A percentile compares a stretch with the other conserved stretches of the same genome.
These are phyloP conservation scores for Mycena filopes DNA, from an alignment of 768 basidiomycete species.

Conservation along the genomic window DNA sequence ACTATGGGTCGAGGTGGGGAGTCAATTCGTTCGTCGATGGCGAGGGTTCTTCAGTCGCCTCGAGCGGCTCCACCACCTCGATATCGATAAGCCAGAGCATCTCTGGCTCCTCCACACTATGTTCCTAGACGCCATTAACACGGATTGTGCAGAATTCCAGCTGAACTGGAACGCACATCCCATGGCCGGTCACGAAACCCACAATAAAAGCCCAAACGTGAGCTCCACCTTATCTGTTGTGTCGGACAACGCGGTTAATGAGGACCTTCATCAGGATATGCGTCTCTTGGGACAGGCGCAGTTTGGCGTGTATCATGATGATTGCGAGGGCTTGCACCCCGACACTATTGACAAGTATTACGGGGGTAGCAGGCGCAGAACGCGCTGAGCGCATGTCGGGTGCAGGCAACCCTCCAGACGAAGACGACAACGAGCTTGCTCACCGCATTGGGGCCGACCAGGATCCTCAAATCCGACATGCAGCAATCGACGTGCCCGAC, in stretches of 20 bases:
- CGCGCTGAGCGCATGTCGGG: background rate
- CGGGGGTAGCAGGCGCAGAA: slow-evolving; percentile 10
- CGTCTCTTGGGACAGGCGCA: slow-evolving; percentile 27
- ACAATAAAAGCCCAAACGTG: too few relatives aligned
- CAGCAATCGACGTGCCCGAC: background rate
- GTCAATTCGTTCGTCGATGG: slow-evolving; percentile 37
- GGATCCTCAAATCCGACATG: slow-evolving; percentile 6
- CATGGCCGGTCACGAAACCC: too few relatives aligned
- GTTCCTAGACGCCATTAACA: slow-evolving; percentile 36
- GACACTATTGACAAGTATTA: slow-evolving; percentile 32
- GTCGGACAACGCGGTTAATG: too few relatives aligned
- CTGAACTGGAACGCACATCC: too few relatives aligned
- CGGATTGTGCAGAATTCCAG: too few relatives aligned
- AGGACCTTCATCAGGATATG: slow-evolving; percentile 33
- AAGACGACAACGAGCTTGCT: background rate
- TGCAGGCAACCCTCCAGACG: slow-evolving; percentile 8
- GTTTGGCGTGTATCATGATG: slow-evolving; percentile 24
- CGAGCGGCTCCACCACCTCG: slow-evolving; percentile 43
- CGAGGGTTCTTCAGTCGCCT: slow-evolving; percentile 47
- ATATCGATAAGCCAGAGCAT: slow-evolving; percentile 37
- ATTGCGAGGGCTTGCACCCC: slow-evolving; percentile 31
- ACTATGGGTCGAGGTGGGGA: slow-evolving; percentile 53
- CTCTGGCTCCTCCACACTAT: slow-evolving; percentile 52
- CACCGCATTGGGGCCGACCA: background rate
- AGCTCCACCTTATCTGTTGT: too few relatives aligned